These are phyloP conservation scores for Suhomyces xylopsoci DNA, from an alignment of 805 yeast genomes.

Conservation along the genomic window DNA sequence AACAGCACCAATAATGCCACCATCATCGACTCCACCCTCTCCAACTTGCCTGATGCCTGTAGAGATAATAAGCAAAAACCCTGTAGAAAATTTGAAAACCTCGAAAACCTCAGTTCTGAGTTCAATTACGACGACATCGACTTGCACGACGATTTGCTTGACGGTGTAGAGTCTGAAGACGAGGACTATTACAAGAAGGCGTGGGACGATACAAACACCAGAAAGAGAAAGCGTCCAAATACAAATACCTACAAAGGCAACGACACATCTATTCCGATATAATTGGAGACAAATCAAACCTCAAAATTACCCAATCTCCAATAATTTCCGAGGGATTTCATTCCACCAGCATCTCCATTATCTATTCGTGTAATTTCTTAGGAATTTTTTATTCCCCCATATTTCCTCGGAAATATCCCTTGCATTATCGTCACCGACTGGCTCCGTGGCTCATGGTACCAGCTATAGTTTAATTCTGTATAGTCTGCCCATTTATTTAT, in stretches of 20 bases:
- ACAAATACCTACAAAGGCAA: background rate
- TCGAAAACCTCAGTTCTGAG: conserved; percentile 3
- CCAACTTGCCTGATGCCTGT: background rate
- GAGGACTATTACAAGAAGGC: conserved; percentile 14
- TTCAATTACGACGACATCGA: conserved; percentile 19
- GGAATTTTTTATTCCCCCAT: too few species aligned
- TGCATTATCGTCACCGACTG: background rate
- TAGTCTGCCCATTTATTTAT: background rate
- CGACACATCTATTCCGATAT: background rate
- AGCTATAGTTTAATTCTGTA: background rate
- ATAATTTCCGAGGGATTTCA: too few species aligned
- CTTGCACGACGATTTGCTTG: conserved; percentile 14
- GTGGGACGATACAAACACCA: conserved; percentile 13
- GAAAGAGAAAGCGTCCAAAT: conserved; percentile 6
- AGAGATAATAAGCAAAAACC: background rate
- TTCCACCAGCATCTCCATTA: too few species aligned
- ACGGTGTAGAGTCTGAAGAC: conserved; percentile 15
- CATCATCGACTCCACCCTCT: background rate
- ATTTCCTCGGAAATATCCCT: too few species aligned
- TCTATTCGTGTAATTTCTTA: too few species aligned
- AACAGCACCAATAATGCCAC: background rate
- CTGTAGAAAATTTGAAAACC: background rate
- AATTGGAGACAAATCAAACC: background rate
- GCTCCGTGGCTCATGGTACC: background rate
- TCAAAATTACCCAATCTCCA: too few species aligned